Evolutionary conservation across 805 yeast genomes (phyloP).

Genomic region (Osmozyma mogii): DNA sequence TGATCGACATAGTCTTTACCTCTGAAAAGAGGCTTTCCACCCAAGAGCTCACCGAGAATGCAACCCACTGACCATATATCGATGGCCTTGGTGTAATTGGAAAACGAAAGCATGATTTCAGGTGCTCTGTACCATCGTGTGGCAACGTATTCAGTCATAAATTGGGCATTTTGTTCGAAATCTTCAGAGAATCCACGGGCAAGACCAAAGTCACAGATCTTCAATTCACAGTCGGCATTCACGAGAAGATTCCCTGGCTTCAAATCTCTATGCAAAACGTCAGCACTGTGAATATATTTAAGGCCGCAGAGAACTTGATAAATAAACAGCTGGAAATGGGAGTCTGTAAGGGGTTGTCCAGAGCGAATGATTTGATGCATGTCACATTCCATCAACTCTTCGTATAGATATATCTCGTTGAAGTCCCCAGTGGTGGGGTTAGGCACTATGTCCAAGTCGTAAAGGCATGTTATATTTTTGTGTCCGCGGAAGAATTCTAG

Average conservation of each 20-base stretch:
- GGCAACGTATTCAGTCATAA: conserved; percentile 94
- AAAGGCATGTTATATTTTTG: conserved; percentile 89
- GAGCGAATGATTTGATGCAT: conserved; percentile 95
- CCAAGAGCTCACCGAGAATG: conserved; percentile 86
- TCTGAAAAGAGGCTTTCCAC: conserved; percentile 85
- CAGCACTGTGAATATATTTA: conserved; percentile 83
- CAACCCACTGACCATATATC: conserved; percentile 99
- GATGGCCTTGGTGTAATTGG: conserved; percentile 91
- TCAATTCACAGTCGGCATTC: conserved; percentile 93
- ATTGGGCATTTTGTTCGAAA: conserved; percentile 84
- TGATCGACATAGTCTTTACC: conserved; percentile 97
- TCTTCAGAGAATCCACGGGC: conserved; percentile 85
- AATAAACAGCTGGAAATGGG: conserved; percentile 87
- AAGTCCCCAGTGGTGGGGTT: conserved; percentile 53
- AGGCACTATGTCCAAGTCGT: conserved; percentile 89
- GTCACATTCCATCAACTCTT: conserved; percentile 97
- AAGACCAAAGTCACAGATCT: conserved; percentile 93
- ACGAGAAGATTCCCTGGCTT: conserved; percentile 91
- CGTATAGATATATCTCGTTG: conserved; percentile 88
- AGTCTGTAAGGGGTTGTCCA: conserved; percentile 88
- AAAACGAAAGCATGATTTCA: conserved; percentile 90
- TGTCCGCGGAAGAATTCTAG: conserved; percentile 93
- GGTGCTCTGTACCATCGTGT: conserved; percentile 99
- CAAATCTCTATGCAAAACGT: conserved; percentile 87
- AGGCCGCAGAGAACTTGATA: conserved; percentile 90